Evolutionary conservation across 139 green algal species (phyloP).

Genomic region (Desmodesmus armatus): DNA sequence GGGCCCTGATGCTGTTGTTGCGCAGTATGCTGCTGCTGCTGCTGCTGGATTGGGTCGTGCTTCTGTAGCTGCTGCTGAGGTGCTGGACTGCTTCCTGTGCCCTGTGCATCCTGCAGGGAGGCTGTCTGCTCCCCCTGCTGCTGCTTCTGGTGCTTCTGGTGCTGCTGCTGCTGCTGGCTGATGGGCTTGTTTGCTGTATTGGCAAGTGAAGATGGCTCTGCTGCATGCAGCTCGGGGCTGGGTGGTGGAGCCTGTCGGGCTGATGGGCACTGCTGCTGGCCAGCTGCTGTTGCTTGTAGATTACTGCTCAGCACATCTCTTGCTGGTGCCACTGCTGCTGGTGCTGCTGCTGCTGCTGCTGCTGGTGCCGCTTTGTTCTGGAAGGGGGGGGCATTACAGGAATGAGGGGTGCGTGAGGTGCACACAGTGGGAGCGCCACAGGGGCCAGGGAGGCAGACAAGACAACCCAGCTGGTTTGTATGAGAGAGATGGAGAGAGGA

Average conservation of each 20-base stretch:
- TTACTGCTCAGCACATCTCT: background rate
- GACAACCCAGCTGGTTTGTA: background rate
- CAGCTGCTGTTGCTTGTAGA: background rate
- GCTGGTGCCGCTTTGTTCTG: background rate
- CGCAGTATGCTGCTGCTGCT: background rate
- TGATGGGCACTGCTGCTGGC: background rate
- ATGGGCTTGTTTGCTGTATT: background rate
- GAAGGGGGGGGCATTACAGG: background rate
- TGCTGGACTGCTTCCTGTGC: background rate
- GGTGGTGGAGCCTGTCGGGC: no score
- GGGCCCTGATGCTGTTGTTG: background rate
- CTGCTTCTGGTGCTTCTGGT: background rate
- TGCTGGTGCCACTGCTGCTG: no score
- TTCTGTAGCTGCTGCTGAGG: background rate
- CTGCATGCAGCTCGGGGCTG: background rate
- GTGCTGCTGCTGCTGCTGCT: background rate
- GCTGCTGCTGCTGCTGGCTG: constrained; percentile 13
- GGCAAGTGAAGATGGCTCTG: background rate
- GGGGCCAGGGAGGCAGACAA: no score
- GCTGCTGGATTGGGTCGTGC: constrained; percentile 29
- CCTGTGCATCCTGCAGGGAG: background rate
- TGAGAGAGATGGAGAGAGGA: background rate
- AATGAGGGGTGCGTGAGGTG: background rate
- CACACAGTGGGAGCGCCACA: background rate
- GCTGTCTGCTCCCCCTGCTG: background rate